Evolutionary conservation across 2,329 filamentous ascomycete genomes (phyloP).

Genomic region (Plenodomus biglobosus): DNA sequence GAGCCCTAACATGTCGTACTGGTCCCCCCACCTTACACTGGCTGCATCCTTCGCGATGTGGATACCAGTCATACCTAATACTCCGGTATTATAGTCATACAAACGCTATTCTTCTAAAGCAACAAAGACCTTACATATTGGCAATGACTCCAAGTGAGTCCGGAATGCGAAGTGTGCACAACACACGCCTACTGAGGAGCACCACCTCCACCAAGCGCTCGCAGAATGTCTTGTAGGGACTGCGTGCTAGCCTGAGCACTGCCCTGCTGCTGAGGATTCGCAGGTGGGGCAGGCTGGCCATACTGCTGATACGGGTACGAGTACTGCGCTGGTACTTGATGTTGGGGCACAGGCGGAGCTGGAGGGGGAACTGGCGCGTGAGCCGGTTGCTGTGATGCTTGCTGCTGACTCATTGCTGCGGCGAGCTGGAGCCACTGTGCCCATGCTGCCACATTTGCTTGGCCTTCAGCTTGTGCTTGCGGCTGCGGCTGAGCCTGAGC

Average conservation of each 20-base stretch:
- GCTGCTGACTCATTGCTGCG: constrained; percentile 26
- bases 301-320: constrained; percentile 31
- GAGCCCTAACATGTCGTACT: too few relatives aligned
- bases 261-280: constrained; percentile 19
- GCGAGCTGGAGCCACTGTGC: constrained; percentile 33
- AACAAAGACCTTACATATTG: neutral
- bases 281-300: constrained; percentile 20
- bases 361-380: constrained; percentile 23
- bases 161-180: neutral
- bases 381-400: constrained; percentile 22
- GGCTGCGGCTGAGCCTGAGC: constrained; percentile 12
- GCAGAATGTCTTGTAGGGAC: constrained; percentile 37
- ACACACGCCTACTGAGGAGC: constrained; percentile 7
- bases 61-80: neutral
- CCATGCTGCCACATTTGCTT: constrained; percentile 33
- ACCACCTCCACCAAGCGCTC: constrained; percentile 29
- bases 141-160: neutral
- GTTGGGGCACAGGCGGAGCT: constrained; percentile 20
- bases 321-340: constrained; percentile 20
- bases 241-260: constrained; percentile 25
- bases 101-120: neutral
- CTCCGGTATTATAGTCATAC: neutral
- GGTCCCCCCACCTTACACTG: too few relatives aligned
- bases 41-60: neutral
- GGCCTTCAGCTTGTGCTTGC: constrained; percentile 17